Conservation (phyloP, 805 yeast genomes). For the Pichia deserticola region DNA sequence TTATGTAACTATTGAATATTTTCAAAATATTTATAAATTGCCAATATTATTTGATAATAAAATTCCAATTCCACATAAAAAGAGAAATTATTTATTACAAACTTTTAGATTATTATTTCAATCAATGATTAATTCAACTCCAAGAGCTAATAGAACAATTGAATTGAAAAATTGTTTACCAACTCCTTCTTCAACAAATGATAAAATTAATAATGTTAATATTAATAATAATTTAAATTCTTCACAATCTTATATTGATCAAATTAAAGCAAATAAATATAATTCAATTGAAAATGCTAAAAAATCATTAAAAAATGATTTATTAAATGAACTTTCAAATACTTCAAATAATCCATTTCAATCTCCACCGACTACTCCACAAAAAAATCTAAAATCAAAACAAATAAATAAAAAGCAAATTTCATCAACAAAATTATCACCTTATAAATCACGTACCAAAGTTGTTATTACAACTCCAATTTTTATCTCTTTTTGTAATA, state of each 20-base stretch:
- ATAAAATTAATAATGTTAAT: neutral
- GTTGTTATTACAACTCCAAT: slow-evolving; percentile 29
- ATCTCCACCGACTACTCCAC: slow-evolving; percentile 8
- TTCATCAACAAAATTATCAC: neutral
- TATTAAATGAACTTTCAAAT: neutral
- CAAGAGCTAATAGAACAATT: slow-evolving; percentile 9
- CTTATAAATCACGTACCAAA: slow-evolving; percentile 3
- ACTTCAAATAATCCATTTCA: neutral
- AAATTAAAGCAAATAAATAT: neutral
- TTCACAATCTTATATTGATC: neutral
- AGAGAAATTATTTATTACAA: slow-evolving; percentile 34
- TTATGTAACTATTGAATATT: slow-evolving; percentile 47
- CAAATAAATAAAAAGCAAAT: neutral
- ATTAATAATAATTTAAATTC: neutral
- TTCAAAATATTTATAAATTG: slow-evolving; percentile 34
- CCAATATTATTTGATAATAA: slow-evolving; percentile 43
- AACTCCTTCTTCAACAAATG: neutral
- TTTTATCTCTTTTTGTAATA: slow-evolving; percentile 47
- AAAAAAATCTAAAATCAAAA: slow-evolving; percentile 1
- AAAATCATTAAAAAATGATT: slow-evolving; percentile 3
- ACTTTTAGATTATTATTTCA: slow-evolving; percentile 31
- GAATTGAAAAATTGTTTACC: neutral
- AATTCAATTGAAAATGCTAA: slow-evolving; percentile 1
- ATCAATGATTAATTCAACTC: slow-evolving; percentile 11
- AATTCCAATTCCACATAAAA: slow-evolving; percentile 50